Evolutionary conservation across 108 stramenopile genomes (phyloP), one percentile per base, ranked within the genome.

Genomic region (Schizochytrium sp.): DNA sequence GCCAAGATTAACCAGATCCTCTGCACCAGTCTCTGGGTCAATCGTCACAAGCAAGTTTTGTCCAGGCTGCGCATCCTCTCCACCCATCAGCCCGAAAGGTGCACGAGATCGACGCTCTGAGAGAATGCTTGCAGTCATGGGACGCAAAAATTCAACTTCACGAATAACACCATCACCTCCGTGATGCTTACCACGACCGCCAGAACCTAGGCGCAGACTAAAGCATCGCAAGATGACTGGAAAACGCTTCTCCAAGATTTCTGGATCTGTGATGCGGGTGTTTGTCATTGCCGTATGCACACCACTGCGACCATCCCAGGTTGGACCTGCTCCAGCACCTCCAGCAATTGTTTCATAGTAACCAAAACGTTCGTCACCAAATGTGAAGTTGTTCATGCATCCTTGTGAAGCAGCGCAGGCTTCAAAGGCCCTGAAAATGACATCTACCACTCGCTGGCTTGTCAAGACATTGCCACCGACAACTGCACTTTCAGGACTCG

Each of bases 301-400:
- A 10, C 98, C 99, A 91, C 95, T 96, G 40, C 94, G 93, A 2
- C 99, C 99, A 46, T 95, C 91, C 98, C 98, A 99, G 3, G 95
- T 96, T 47, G 98, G 98, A 3, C 98, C 99, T 38, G 98, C 98
- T 7, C 98, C 99, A 53, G 97, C 96, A 38, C 99, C 99, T 12
- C 99, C 99, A 10, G 98, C 98, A 92, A 99, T 99, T 10, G 99
- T 99, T 91, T 99, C 98, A 88, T 99, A 99, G 89, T 98, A 98
- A 45, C 99, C 99, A 92, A 99, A 97, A 28, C 94, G 89, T 3
- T 96, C 93, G 92, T 99, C 96, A 0, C 99, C 99, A 91, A 99
- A 98, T 3, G 99, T 99, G 44, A 99, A 94, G 90, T 99, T 99
- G 91, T 99, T 99, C 99, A 99, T 99, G 91, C 99, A 99, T 0